phyloP scores from a whole-genome alignment of 306 rosid species.

The Prunus armeniaca region DNA sequence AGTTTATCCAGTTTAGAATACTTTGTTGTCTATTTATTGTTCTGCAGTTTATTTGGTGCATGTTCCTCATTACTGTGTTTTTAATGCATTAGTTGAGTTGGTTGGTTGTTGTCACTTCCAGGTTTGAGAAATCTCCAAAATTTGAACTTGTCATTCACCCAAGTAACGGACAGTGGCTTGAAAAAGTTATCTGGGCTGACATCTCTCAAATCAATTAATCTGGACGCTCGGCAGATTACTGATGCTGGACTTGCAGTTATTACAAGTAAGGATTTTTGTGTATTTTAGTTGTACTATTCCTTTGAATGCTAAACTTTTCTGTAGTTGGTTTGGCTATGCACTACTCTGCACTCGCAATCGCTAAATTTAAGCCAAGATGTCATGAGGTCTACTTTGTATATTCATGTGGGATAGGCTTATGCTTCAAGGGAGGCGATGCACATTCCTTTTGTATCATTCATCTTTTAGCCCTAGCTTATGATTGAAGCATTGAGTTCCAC shows the following conservation, averaged over 20 bases:
- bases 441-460: too few relatives aligned
- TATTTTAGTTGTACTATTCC: neutral
- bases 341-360: neutral
- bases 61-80: neutral
- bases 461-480: neutral
- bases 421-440: neutral
- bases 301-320: neutral
- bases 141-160: constrained; percentile 71
- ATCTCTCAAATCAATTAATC: constrained; percentile 78
- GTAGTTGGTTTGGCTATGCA: neutral
- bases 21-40: neutral
- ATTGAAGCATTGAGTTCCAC: neutral
- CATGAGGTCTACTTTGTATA: neutral
- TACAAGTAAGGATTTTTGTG: constrained; percentile 39
- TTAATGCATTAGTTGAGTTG: neutral
- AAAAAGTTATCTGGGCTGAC: constrained; percentile 57
- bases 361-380: neutral
- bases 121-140: constrained; percentile 66
- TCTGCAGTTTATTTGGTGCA: neutral
- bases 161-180: constrained; percentile 50
- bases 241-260: constrained; percentile 62
- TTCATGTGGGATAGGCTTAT: neutral
- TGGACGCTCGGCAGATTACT: constrained; percentile 73
- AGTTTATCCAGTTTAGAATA: neutral
- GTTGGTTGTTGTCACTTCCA: constrained; percentile 11